phyloP scores from a whole-genome alignment of 1,284 basidiomycete genomes.

The Sutorius eximius region DNA sequence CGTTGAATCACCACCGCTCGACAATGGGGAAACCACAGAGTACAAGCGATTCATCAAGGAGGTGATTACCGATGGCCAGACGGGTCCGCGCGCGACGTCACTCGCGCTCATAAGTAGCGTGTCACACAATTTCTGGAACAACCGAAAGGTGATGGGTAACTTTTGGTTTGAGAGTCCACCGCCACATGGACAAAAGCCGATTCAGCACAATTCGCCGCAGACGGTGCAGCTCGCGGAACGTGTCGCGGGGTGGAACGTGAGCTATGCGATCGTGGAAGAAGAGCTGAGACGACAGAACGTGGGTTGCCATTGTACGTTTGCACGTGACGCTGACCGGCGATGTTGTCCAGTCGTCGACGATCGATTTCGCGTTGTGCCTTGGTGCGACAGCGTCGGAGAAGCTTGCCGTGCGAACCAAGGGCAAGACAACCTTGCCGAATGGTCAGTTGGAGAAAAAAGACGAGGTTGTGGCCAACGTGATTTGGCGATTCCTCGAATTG shows the following conservation, averaged over 20 bases:
- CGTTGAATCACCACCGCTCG: slow-evolving; percentile 86
- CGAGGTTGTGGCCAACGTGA: slow-evolving; percentile 96
- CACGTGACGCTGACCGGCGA: slow-evolving; percentile 13
- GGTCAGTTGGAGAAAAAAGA: slow-evolving; percentile 92
- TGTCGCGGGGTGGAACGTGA: slow-evolving; percentile 91
- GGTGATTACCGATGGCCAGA: slow-evolving; percentile 90
- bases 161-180: slow-evolving; percentile 77
- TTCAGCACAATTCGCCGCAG: slow-evolving; percentile 74
- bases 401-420: slow-evolving; percentile 75
- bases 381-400: slow-evolving; percentile 85
- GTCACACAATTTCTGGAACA: slow-evolving; percentile 77
- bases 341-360: slow-evolving; percentile 79
- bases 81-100: slow-evolving; percentile 88
- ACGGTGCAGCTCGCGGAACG: slow-evolving; percentile 88
- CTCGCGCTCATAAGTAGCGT: slow-evolving; percentile 83
- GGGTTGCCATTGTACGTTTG: slow-evolving; percentile 38
- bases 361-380: slow-evolving; percentile 93
- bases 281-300: slow-evolving; percentile 96
- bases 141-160: slow-evolving; percentile 64
- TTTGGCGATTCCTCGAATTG: slow-evolving; percentile 97
- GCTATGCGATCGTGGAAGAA: slow-evolving; percentile 85
- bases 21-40: slow-evolving; percentile 93
- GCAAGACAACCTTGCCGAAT: slow-evolving; percentile 44
- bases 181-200: slow-evolving; percentile 51
- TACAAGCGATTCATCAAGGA: slow-evolving; percentile 95